Percentiles rank a stretch among this genome's conserved stretches.
phyloP scores from a whole-genome alignment of 2,329 filamentous ascomycete genomes.

The Pseudovirgaria hyperparasitica region DNA sequence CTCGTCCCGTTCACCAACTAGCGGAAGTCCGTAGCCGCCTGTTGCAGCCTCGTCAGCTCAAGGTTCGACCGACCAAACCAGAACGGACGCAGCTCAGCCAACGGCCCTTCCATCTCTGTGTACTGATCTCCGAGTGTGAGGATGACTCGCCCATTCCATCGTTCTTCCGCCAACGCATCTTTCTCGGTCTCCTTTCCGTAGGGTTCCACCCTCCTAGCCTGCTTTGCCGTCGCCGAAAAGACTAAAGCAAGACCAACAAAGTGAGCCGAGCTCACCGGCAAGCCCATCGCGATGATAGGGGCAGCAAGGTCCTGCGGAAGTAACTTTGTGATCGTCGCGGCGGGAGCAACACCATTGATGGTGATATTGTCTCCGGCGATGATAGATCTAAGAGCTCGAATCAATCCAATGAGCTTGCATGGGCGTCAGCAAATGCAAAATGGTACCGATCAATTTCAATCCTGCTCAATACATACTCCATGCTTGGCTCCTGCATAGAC shows the following conservation, averaged over 20 bases:
- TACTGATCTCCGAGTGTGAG: conserved; percentile 23
- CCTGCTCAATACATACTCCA: conserved; percentile 4
- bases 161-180: conserved; percentile 3
- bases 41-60: conserved; percentile 15
- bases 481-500: conserved; percentile 17
- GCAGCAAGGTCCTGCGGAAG: conserved; percentile 18
- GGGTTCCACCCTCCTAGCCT: conserved; percentile 17
- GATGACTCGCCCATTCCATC: conserved; percentile 25
- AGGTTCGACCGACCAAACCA: conserved; percentile 24
- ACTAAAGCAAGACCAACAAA: conserved; percentile 24
- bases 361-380: conserved; percentile 16
- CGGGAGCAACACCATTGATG: conserved; percentile 28
- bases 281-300: conserved; percentile 17
- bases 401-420: conserved; percentile 15
- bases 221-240: conserved; percentile 24
- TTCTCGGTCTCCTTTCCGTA: conserved; percentile 23
- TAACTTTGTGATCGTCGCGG: conserved; percentile 20
- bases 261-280: conserved; percentile 21
- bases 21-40: conserved; percentile 17
- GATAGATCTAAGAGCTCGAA: conserved; percentile 20
- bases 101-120: conserved; percentile 22
- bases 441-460: background rate
- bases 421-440: background rate
- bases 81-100: conserved; percentile 6
- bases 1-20: too few relatives aligned